Conservation (phyloP, 2,329 filamentous ascomycete genomes). For the Neophaeococcomyces mojaviensis region DNA sequence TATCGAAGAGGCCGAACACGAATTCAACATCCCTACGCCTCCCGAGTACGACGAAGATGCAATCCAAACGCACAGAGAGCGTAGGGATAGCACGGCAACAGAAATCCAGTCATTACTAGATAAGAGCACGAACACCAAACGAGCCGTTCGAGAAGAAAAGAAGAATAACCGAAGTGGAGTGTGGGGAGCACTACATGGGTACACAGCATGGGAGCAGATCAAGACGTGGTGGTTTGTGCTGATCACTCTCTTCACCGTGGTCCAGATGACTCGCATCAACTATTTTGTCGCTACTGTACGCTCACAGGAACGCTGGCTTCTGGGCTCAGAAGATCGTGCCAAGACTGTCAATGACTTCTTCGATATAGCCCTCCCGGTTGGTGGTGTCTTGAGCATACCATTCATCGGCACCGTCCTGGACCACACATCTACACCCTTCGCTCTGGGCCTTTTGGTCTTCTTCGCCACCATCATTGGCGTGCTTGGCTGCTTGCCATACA, state of each 20-base stretch:
- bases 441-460: slow-evolving; percentile 62
- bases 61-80: slow-evolving; percentile 47
- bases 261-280: slow-evolving; percentile 77
- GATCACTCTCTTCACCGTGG: slow-evolving; percentile 70
- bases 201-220: slow-evolving; percentile 65
- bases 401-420: slow-evolving; percentile 79
- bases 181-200: slow-evolving; percentile 77
- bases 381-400: slow-evolving; percentile 75
- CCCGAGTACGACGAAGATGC: slow-evolving; percentile 49
- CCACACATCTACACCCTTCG: slow-evolving; percentile 62
- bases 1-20: slow-evolving; percentile 60
- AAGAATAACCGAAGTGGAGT: slow-evolving; percentile 66
- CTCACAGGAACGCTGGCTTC: slow-evolving; percentile 70
- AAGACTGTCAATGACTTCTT: slow-evolving; percentile 74
- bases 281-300: slow-evolving; percentile 86
- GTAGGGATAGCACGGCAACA: slow-evolving; percentile 53
- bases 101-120: slow-evolving; percentile 71
- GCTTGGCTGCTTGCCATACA: slow-evolving; percentile 63
- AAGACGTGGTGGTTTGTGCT: slow-evolving; percentile 75
- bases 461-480: slow-evolving; percentile 68
- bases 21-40: slow-evolving; percentile 29
- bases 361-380: slow-evolving; percentile 74
- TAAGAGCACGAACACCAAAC: slow-evolving; percentile 54
- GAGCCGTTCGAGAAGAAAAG: slow-evolving; percentile 52
- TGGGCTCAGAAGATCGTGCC: slow-evolving; percentile 55